Evolutionary conservation across 371 early-diverging fungal genomes (phyloP), one percentile per base, ranked within the genome.

Genomic region (Paraphysoderma sedebokerense): DNA sequence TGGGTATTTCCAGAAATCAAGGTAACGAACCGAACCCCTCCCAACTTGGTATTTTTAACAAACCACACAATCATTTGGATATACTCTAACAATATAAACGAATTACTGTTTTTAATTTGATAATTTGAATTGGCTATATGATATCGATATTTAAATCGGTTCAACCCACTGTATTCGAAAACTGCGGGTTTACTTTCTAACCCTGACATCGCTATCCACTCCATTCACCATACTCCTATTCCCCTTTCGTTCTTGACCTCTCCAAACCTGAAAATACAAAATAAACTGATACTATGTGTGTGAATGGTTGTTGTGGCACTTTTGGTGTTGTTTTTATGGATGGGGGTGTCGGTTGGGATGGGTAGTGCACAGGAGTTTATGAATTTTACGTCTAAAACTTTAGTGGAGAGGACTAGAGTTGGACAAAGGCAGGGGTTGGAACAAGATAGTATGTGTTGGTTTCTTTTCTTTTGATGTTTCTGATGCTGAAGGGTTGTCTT

Each of bases 291-390:
- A 32, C 2, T 44, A 19, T 46, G 48, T 44, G 17, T 20, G 34
- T 61, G 6, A 2, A 6, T 6, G 6, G n/a, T 36, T n/a, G 37
- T 22, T 26, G 15, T 40, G 1, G 23, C 7, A 6, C 1, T n/a
- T n/a, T n/a, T n/a, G n/a, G n/a, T n/a, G n/a, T n/a, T n/a, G n/a
- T n/a, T n/a, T n/a, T n/a, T n/a, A n/a, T n/a, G n/a, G n/a, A n/a
- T n/a, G n/a, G n/a, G n/a, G n/a, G n/a, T n/a, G n/a, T n/a, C n/a
- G n/a, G n/a, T n/a, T n/a, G n/a, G n/a, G n/a, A n/a, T n/a, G n/a
- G n/a, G 5, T 29, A 90, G 91, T 51, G 77, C 82, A 8, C 79
- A 82, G 54, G 93, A 93, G 54, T 85, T 89, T 54, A 77, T 96
- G 70, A 76, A 74, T 46, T 92, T 92, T 58, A 79, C 87, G 52